phyloP scores from a whole-genome alignment of 2,329 filamentous ascomycete genomes.

The Sporothrix pseudoabietina region DNA sequence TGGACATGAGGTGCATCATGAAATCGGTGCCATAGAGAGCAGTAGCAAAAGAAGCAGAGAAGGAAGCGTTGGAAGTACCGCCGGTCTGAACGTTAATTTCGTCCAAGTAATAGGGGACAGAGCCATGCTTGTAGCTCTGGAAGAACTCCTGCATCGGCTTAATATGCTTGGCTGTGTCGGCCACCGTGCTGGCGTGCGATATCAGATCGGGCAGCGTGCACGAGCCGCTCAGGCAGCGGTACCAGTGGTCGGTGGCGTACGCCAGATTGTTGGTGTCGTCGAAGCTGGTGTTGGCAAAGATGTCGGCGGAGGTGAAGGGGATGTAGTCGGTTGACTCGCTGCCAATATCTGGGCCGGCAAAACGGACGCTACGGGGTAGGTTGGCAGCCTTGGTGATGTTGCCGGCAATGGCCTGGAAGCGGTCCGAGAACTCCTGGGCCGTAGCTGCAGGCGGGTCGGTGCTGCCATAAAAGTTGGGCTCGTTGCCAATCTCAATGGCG shows the following conservation, averaged over 20 bases:
- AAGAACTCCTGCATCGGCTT: conserved; percentile 2
- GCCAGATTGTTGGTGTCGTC: conserved; percentile 2
- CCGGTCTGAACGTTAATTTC: conserved; percentile 19
- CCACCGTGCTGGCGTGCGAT: conserved; percentile 18
- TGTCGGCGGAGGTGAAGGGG: not conserved
- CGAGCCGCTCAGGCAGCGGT: conserved; percentile 15
- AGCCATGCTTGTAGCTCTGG: conserved; percentile 4
- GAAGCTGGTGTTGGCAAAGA: not conserved
- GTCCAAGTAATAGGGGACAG: not conserved
- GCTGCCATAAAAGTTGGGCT: conserved; percentile 16
- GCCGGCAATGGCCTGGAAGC: conserved; percentile 10
- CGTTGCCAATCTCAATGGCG: conserved; percentile 25
- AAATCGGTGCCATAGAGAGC: conserved; percentile 22
- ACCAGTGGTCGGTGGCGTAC: conserved; percentile 23
- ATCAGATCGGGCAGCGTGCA: conserved; percentile 4
- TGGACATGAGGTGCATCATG: conserved; percentile 18
- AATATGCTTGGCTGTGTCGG: conserved; percentile 18
- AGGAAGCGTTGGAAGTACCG: not conserved
- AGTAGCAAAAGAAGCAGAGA: conserved; percentile 1
- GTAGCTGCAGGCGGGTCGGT: not conserved
- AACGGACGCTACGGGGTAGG: not conserved
- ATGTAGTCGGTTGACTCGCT: conserved; percentile 9
- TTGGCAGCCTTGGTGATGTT: conserved; percentile 16
- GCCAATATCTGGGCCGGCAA: conserved; percentile 12
- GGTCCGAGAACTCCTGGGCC: conserved; percentile 1